Evolutionary conservation across 306 rosid genomes (phyloP).

Genomic region (Heteromeles arbutifolia): DNA sequence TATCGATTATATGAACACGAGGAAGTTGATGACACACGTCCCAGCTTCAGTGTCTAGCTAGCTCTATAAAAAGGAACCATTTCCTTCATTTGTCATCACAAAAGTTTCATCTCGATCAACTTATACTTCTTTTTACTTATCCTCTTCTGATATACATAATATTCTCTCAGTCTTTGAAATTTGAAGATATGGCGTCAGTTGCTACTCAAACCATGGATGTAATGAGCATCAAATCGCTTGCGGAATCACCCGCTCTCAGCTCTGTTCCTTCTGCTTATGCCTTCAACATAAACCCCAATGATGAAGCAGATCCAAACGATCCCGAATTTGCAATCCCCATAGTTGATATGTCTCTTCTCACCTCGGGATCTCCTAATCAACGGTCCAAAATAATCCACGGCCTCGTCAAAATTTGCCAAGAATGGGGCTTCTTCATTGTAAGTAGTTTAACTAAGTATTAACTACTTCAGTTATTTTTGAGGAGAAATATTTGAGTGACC

Average conservation of each 20-base stretch:
- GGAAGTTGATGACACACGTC: too few relatives aligned
- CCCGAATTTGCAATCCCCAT: conserved; percentile 36
- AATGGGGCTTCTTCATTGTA: conserved; percentile 53
- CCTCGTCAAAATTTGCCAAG: conserved; percentile 32
- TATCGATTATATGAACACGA: too few relatives aligned
- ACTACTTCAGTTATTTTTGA: too few relatives aligned
- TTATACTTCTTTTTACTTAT: too few relatives aligned
- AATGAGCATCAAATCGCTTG: conserved; percentile 31
- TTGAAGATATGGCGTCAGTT: neutral
- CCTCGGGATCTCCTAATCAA: conserved; percentile 26
- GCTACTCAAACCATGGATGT: neutral
- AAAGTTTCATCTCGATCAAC: neutral
- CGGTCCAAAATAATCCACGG: conserved; percentile 18
- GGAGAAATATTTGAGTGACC: too few relatives aligned
- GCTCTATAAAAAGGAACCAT: too few relatives aligned
- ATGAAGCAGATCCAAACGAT: conserved; percentile 22
- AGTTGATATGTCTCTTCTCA: conserved; percentile 37
- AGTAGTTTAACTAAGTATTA: too few relatives aligned
- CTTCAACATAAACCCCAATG: conserved; percentile 14
- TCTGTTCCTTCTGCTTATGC: conserved; percentile 32
- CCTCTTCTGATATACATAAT: neutral
- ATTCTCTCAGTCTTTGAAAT: neutral
- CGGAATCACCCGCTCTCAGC: conserved; percentile 24
- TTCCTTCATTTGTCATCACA: too few relatives aligned
- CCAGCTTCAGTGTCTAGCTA: too few relatives aligned